phyloP scores from a whole-genome alignment of 2,329 filamentous ascomycete species.

The Alternaria sp. region DNA sequence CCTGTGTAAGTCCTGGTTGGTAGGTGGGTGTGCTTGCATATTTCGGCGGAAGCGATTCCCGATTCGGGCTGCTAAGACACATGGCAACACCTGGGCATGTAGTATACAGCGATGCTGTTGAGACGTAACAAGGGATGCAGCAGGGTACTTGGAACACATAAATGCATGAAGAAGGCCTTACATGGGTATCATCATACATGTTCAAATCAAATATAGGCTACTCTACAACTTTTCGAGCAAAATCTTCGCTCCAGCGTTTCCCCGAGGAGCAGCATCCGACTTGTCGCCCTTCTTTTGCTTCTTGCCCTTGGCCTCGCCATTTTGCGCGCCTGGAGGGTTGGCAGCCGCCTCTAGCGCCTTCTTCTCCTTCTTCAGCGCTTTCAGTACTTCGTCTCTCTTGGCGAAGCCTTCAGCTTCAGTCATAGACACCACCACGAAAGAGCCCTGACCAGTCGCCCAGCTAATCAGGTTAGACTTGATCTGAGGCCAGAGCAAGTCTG shows the following conservation, averaged over 20 bases:
- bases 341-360: constrained; percentile 73
- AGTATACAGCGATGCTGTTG: neutral
- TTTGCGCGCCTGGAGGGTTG: constrained; percentile 51
- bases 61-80: neutral
- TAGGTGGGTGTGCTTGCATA: neutral
- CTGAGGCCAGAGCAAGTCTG: constrained; percentile 78
- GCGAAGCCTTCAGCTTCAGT: constrained; percentile 75
- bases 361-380: constrained; percentile 75
- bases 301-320: constrained; percentile 41
- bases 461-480: constrained; percentile 76
- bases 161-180: neutral
- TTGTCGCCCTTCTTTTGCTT: constrained; percentile 50
- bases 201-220: constrained; percentile 2
- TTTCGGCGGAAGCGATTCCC: constrained; percentile 4
- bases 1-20: neutral
- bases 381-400: constrained; percentile 69
- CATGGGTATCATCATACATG: constrained; percentile 10
- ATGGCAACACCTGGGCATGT: neutral
- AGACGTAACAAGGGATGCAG: neutral
- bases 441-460: constrained; percentile 87
- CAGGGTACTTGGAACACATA: neutral
- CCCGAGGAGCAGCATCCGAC: constrained; percentile 44
- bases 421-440: constrained; percentile 84
- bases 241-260: constrained; percentile 57
- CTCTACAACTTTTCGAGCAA: constrained; percentile 51